Base-by-base conservation (phyloP, 2,329 filamentous ascomycete genomes). In the Exophiala dermatitidis region DNA sequence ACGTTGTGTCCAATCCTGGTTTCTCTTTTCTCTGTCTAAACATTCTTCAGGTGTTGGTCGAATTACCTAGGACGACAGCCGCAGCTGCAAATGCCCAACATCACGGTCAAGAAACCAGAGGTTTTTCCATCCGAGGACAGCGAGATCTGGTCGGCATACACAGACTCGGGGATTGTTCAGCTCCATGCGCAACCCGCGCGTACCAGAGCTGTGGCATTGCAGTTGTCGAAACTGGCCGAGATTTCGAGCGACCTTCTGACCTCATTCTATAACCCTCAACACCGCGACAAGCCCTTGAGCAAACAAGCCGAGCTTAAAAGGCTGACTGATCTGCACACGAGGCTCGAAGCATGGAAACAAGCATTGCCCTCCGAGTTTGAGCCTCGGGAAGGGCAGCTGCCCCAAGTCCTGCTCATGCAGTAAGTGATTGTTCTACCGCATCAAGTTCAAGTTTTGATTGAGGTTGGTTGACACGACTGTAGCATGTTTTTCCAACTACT, bases 401-500 rank as follows among this genome's bases (percentile, higher is more conserved):
- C 93, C 1, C 90, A 90, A 63, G 86, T 94, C 19, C 72, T 86
- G 26, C 75, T 85, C 31, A 85, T 86, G 83, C 91, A 97, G 90
- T 96, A 81, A 80, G 90, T 4, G 52, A 42, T 12, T 12, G 12
- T 5, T 12, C 7, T 40, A 33, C 33, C 10, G 36, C 28, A n/a
- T 49, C 5, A 5, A 7, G 6, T 29, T n/a, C n/a, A 30, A 6
- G 26, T 6, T 29, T 3, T 34, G n/a, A 50, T 34, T 47, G 19
- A 19, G 19, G 19, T 19, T 19, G 19, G 19, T 19, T 46, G 50
- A 51, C 41, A 46, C 37, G 26, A 19, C n/a, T 37, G 26, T 64
- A 96, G 90, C 73, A 97, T 97, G 90, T 95, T 97, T 71, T 95
- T 91, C 69, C 90, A 97, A 65, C 78, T 97, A 0, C 83, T 96